These are phyloP conservation scores for Dalbergia cochinchinensis DNA, from an alignment of 306 rosid species.

Conservation along the genomic window DNA sequence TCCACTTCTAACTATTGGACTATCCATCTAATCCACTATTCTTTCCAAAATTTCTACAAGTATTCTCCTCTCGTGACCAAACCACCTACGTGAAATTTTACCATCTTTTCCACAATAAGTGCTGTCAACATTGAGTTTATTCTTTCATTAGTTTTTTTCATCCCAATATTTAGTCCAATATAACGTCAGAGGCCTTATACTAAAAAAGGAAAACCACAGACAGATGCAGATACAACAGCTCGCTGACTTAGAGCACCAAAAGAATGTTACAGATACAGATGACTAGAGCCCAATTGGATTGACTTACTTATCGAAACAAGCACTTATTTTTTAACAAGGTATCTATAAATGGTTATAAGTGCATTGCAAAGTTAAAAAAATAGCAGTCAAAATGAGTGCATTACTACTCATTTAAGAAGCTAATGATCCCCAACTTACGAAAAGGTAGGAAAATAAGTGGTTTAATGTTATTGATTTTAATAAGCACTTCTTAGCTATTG, in stretches of 20 bases:
- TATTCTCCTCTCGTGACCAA: too few relatives aligned
- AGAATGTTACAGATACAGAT: neutral
- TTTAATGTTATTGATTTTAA: neutral
- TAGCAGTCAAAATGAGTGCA: neutral
- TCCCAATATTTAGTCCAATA: neutral
- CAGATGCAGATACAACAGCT: neutral
- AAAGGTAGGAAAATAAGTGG: neutral
- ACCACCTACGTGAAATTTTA: too few relatives aligned
- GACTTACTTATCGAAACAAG: neutral
- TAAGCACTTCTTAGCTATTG: neutral
- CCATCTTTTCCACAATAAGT: too few relatives aligned
- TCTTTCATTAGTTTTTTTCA: neutral
- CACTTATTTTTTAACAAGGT: neutral
- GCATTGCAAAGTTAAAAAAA: neutral
- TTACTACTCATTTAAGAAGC: neutral
- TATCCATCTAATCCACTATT: too few relatives aligned
- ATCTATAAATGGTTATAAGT: neutral
- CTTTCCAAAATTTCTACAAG: too few relatives aligned
- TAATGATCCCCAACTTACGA: neutral
- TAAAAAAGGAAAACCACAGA: neutral
- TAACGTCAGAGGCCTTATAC: neutral
- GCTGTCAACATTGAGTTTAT: too few relatives aligned
- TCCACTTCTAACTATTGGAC: too few relatives aligned
- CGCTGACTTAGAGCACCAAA: conserved; percentile 12
- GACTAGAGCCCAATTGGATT: neutral